phyloP scores from a whole-genome alignment of 345 rosid genomes.

The Firmiana major region DNA sequence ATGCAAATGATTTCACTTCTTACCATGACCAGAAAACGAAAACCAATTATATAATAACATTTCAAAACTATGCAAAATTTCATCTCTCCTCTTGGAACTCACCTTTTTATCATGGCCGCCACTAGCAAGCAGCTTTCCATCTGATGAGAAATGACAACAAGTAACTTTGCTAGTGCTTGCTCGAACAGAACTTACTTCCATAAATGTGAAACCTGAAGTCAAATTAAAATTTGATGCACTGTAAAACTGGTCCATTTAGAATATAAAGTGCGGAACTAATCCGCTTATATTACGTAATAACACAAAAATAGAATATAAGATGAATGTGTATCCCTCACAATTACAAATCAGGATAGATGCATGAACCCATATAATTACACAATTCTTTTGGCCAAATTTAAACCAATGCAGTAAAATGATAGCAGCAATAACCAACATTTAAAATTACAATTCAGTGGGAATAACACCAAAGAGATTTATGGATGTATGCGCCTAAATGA shows the following conservation, averaged over 20 bases:
- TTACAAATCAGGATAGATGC: neutral
- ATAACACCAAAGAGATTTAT: neutral
- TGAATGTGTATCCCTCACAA: neutral
- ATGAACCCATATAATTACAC: neutral
- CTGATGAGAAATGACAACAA: constrained; percentile 94
- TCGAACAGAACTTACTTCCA: constrained; percentile 59
- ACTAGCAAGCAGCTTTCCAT: constrained; percentile 93
- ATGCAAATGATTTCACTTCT: constrained; percentile 4
- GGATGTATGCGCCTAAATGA: neutral
- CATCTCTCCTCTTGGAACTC: constrained; percentile 16
- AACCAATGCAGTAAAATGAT: neutral
- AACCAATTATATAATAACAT: neutral
- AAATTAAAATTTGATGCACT: constrained; percentile 11
- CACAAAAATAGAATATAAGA: neutral
- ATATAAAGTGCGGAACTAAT: constrained; percentile 1
- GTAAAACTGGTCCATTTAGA: constrained; percentile 10
- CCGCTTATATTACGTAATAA: neutral
- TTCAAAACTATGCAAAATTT: neutral
- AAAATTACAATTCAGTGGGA: neutral
- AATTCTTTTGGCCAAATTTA: neutral
- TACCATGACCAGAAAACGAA: neutral
- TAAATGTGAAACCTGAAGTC: constrained; percentile 64
- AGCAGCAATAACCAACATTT: neutral
- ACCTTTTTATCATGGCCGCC: constrained; percentile 99
- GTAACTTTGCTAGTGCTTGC: constrained; percentile 80